These are phyloP conservation scores for Arbutus unedo DNA, from an alignment of 148 eudicot genomes.

Conservation along the genomic window DNA sequence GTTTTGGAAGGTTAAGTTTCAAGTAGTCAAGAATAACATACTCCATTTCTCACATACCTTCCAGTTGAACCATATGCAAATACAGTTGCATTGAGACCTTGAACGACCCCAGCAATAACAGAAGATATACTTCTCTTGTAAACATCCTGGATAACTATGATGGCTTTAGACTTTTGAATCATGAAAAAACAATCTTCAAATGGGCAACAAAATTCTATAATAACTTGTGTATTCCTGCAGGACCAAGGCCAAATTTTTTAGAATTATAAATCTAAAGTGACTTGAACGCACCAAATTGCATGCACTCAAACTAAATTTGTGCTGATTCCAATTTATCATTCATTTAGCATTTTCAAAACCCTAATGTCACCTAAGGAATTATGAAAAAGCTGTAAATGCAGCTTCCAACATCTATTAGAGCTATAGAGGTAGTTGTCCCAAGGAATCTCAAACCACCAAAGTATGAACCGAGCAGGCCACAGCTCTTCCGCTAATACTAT, in stretches of 20 bases:
- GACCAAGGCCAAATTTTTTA: not conserved
- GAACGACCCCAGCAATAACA: slow-evolving; percentile 70
- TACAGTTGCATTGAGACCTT: slow-evolving; percentile 78
- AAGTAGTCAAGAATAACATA: not conserved
- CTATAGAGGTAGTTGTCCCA: not conserved
- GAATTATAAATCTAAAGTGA: not conserved
- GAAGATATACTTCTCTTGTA: slow-evolving; percentile 60
- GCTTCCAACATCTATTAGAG: too few species aligned
- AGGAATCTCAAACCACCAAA: not conserved
- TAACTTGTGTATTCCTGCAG: not conserved
- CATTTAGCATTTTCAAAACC: not conserved
- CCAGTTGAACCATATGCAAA: slow-evolving; percentile 95
- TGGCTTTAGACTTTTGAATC: not conserved
- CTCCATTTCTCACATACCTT: slow-evolving; percentile 39
- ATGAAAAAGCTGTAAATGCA: not conserved
- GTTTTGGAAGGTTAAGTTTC: not conserved
- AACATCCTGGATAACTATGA: slow-evolving; percentile 51
- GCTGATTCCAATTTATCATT: not conserved
- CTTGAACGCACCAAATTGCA: not conserved
- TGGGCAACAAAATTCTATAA: not conserved
- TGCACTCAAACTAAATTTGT: not conserved
- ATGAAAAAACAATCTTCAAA: not conserved
- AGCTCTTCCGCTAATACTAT: slow-evolving; percentile 3
- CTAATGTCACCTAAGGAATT: not conserved
- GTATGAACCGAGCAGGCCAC: not conserved